These are phyloP conservation scores for Xylariomycetidae sp. DNA, from an alignment of 2,329 filamentous ascomycete species.

Conservation along the genomic window DNA sequence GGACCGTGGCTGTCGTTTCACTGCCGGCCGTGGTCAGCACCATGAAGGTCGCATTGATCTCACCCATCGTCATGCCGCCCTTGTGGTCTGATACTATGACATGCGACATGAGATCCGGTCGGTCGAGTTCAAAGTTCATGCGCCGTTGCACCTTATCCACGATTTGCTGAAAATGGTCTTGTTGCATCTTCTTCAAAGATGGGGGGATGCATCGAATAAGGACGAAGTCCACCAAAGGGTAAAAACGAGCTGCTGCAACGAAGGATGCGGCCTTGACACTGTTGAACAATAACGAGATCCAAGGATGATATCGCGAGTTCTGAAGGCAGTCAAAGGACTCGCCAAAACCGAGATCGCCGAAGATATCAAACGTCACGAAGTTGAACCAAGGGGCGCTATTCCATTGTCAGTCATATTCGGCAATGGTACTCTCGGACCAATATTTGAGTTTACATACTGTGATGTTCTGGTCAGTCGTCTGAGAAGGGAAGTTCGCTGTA, in stretches of 20 bases:
- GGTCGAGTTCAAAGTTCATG: slow-evolving; percentile 19
- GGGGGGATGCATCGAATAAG: slow-evolving; percentile 13
- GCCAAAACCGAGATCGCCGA: slow-evolving; percentile 29
- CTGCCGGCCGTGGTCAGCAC: slow-evolving; percentile 23
- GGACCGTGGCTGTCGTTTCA: slow-evolving; percentile 22
- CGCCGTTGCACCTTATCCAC: slow-evolving; percentile 23
- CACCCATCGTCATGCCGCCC: slow-evolving; percentile 11
- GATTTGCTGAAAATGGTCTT: slow-evolving; percentile 17
- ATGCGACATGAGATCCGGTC: slow-evolving; percentile 25
- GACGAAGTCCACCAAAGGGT: slow-evolving; percentile 13
- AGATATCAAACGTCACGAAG: slow-evolving; percentile 32
- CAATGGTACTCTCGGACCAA: too few relatives aligned
- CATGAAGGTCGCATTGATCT: slow-evolving; percentile 28
- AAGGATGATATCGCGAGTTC: slow-evolving; percentile 20
- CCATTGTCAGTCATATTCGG: neutral
- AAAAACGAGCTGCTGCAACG: slow-evolving; percentile 15
- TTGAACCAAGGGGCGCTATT: slow-evolving; percentile 15
- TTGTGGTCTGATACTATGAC: slow-evolving; percentile 13
- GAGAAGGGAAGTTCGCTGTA: neutral
- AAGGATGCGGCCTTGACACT: slow-evolving; percentile 18
- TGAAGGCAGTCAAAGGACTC: slow-evolving; percentile 25
- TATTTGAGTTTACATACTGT: too few relatives aligned
- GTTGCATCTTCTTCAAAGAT: slow-evolving; percentile 14
- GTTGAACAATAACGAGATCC: slow-evolving; percentile 21
- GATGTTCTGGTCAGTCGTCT: neutral